Percentiles rank a stretch among this genome's conserved stretches.
phyloP scores from a whole-genome alignment of 441 rosid genomes.

The Brassica balearica region DNA sequence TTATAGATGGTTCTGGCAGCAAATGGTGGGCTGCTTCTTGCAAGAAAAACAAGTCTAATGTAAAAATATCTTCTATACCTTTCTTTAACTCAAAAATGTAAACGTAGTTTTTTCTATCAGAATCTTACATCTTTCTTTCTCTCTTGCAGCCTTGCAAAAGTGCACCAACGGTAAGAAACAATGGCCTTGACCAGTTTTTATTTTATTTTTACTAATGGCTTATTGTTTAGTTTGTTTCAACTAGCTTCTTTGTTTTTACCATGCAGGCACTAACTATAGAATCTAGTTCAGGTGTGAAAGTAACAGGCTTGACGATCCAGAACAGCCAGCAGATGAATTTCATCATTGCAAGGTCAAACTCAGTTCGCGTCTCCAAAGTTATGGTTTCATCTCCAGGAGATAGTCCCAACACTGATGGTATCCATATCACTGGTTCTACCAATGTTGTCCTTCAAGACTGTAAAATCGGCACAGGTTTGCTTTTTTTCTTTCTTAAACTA shows the following conservation, averaged over 20 bases:
- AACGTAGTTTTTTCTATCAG: neutral
- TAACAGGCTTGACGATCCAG: slow-evolving; percentile 75
- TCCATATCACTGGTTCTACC: slow-evolving; percentile 85
- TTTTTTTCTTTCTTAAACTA: neutral
- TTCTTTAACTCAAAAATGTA: neutral
- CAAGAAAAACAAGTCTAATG: slow-evolving; percentile 90
- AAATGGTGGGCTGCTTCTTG: slow-evolving; percentile 98
- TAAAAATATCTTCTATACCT: slow-evolving; percentile 30
- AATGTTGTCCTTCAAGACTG: slow-evolving; percentile 74
- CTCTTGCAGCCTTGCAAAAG: slow-evolving; percentile 78
- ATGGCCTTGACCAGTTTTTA: neutral
- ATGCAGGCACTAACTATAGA: slow-evolving; percentile 90
- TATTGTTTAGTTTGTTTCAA: slow-evolving; percentile 16
- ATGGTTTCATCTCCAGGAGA: slow-evolving; percentile 79
- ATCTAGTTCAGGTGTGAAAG: slow-evolving; percentile 78
- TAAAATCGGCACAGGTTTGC: slow-evolving; percentile 89
- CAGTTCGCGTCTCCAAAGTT: slow-evolving; percentile 66
- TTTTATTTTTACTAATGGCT: slow-evolving; percentile 8
- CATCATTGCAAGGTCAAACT: slow-evolving; percentile 65
- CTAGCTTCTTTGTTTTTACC: slow-evolving; percentile 29
- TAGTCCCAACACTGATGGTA: slow-evolving; percentile 97
- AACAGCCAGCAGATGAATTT: slow-evolving; percentile 96
- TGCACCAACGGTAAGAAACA: slow-evolving; percentile 75
- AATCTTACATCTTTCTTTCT: slow-evolving; percentile 41
- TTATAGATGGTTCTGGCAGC: slow-evolving; percentile 95